Evolutionary conservation across 345 rosid genomes (phyloP).

Genomic region (Melastoma malabathricum): DNA sequence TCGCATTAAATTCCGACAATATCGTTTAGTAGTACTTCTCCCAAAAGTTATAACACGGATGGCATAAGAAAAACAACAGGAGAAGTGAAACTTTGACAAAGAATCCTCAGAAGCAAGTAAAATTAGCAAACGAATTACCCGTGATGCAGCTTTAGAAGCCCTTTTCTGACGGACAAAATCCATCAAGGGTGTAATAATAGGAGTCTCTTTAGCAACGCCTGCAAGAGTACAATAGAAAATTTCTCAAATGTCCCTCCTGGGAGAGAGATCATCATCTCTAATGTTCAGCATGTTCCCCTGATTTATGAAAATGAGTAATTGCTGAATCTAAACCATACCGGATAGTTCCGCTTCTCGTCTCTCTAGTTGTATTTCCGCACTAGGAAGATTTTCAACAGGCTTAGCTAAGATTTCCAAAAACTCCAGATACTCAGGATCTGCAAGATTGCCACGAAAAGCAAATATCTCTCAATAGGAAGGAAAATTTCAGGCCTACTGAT

Average conservation of each 20-base stretch:
- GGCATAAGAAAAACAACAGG: neutral
- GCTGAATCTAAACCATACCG: constrained; percentile 21
- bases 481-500: constrained; percentile 4
- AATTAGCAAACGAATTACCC: constrained; percentile 17
- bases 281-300: neutral
- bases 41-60: neutral
- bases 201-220: constrained; percentile 32
- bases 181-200: constrained; percentile 56
- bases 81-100: neutral
- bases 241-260: too few relatives aligned
- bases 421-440: constrained; percentile 74
- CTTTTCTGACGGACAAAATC: constrained; percentile 57
- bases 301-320: neutral
- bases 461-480: constrained; percentile 4
- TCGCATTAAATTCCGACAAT: too few relatives aligned
- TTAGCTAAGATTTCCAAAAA: constrained; percentile 54
- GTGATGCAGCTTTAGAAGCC: constrained; percentile 33
- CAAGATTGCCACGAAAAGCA: constrained; percentile 12
- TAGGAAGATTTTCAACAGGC: constrained; percentile 71
- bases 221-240: constrained; percentile 4
- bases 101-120: neutral
- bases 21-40: neutral
- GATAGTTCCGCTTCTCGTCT: constrained; percentile 57
- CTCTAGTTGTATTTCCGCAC: constrained; percentile 66
- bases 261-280: neutral